Evolutionary conservation across 768 basidiomycete genomes (phyloP), one percentile per base, ranked within the genome.

Genomic region (Lactarius indigo): DNA sequence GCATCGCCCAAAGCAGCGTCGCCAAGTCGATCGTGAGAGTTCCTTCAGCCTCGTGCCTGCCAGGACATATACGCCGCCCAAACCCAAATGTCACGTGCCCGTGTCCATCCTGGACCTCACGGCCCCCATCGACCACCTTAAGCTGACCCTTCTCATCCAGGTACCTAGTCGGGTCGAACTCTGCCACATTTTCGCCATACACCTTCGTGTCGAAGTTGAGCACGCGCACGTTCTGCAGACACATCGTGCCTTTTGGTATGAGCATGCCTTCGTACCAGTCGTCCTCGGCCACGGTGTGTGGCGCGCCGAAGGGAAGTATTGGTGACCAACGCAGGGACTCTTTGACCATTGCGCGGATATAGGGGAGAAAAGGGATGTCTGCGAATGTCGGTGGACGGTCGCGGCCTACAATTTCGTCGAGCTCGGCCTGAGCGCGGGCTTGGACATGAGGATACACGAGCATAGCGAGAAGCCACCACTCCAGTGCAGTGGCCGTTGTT

Each of bases 391-490:
- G 83, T 9, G 82, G 72, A 5, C 80, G 73, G 23, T 70, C 74
- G 1, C 54, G 28, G 18, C 78, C 59, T 13, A 82, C 67, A 5
- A 82, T 74, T 3, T 58, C 30, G 66, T 83, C 82, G 17, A 84
- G 73, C 68, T 83, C 81, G 7, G 72, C 73, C 58, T 81, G 82
- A 0, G 80, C 81, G 59, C 70, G 76, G 13, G 44, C 62, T 64
- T 78, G 79, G 18, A 74, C 69, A 15, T 78, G 74, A 1, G 81
- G 81, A 64, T 80, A 69, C 6, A 75, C 69, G 3, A 77, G 71
- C 78, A 83, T 78, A 1, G 78, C 77, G 18, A 81, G 73, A 50
- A 82, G 66, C 68, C 83, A 79, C 2, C 74, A 67, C 13, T 71
- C 65, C 2, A 80, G 55, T 1, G 75, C 69, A 4, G 75, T 52